Evolutionary conservation across 2,329 filamentous ascomycete species (phyloP).

Genomic region (Trichoderma brevicompactum): DNA sequence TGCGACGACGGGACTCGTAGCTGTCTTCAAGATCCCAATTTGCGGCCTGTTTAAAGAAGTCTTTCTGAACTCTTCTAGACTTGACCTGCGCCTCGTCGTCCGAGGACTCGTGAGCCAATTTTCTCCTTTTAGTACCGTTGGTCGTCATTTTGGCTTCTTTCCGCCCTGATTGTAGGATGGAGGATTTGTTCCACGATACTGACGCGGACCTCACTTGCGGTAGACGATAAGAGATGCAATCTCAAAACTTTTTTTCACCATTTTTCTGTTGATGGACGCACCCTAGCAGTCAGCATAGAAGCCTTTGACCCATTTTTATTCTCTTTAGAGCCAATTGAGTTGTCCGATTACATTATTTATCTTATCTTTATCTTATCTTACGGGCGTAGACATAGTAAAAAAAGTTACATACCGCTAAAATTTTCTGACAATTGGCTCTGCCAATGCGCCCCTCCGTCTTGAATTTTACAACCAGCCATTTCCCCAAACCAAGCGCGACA

Average conservation of each 20-base stretch:
- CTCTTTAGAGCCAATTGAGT: rapidly evolving
- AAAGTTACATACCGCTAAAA: constrained; percentile 44
- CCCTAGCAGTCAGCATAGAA: constrained; percentile 31
- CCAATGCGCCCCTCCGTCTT: constrained; percentile 1
- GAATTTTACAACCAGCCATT: constrained; percentile 24
- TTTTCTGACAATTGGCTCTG: constrained; percentile 35
- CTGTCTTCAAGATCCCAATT: constrained; percentile 92
- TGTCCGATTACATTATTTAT: rapidly evolving
- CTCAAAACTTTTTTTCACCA: constrained; percentile 33
- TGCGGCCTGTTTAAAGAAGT: constrained; percentile 74
- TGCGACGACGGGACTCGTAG: constrained; percentile 81
- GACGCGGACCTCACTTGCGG: not conserved
- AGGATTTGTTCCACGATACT: constrained; percentile 20
- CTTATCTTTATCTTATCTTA: not conserved
- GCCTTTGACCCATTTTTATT: not conserved
- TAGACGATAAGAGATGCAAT: not conserved
- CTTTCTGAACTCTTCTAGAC: constrained; percentile 55
- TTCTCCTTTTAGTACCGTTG: constrained; percentile 60
- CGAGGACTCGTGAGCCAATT: constrained; percentile 57
- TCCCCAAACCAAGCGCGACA: constrained; percentile 7
- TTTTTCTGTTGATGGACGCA: constrained; percentile 29
- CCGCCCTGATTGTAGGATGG: not conserved
- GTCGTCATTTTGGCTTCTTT: constrained; percentile 47
- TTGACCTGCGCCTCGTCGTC: constrained; percentile 49
- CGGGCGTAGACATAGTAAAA: constrained; percentile 2